Base-by-base conservation (phyloP, 1,284 basidiomycete species). In the Apiotrichum sp. region DNA sequence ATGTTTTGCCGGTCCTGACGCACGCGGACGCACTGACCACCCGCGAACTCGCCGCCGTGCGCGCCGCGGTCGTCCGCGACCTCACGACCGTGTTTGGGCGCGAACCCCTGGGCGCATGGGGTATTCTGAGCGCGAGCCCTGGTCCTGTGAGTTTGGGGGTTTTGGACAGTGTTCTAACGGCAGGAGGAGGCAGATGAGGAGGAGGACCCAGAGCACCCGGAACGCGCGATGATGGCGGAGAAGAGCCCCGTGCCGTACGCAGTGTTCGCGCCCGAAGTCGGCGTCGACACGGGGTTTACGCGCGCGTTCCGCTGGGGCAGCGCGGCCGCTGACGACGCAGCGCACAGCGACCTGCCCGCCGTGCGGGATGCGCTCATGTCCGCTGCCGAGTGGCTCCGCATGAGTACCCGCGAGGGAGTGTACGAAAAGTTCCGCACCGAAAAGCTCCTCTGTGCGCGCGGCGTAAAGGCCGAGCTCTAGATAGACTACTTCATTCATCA, bases 351-450 rank as follows among this genome's bases (percentile, higher is more conserved):
- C 55, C 65, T 72, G 40, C 46, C 53, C 8, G 42, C 47, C 3
- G 52, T 74, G 32, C 52, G 65, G 14, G 64, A 69, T 32, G 65
- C 59, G 22, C 58, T 75, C 33, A 45, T 74, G 16, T 58, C 56
- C 8, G 53, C 53, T 16, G 47, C 55, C 3, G 50, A 72, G 62
- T 55, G 58, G n/a, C 56, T 75, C 52, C 56, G 64, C 34, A 62
- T 50, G 6, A 59, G 49, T 1, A 73, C 73, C 6, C 58, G 70
- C 35, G 69, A 75, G 56, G 66, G 68, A 42, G 62, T 73, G 55
- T 75, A 74, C 52, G 73, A 75, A 58, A 61, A 54, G 22, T 75
- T 69, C 55, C 47, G 73, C 53, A 75, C 72, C 1, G 73, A 75
- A 52, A 59, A 59, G 42, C 57, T 75, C 52, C 45, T 73, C 11